Conservation (phyloP, 2,329 filamentous ascomycete genomes). For the Fusarium sp. region DNA sequence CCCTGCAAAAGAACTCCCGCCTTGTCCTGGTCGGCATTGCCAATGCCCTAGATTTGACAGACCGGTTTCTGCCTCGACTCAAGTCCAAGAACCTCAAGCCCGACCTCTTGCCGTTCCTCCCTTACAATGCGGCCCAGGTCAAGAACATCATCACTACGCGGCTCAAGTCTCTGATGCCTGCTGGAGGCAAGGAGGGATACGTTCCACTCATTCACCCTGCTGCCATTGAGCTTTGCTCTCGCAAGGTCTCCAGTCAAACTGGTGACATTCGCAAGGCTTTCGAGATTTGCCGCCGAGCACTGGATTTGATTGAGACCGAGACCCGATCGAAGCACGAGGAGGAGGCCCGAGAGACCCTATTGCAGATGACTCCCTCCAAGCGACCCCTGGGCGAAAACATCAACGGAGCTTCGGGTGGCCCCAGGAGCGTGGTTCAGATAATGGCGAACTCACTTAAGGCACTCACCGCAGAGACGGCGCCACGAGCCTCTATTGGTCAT, state of each 20-base stretch:
- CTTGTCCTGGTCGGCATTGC: constrained; percentile 91
- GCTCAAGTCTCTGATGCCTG: constrained; percentile 74
- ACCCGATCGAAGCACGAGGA: constrained; percentile 76
- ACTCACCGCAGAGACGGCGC: constrained; percentile 79
- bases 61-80: constrained; percentile 90
- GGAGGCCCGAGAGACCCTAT: constrained; percentile 61
- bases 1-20: constrained; percentile 78
- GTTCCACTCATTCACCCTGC: constrained; percentile 92
- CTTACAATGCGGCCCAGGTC: constrained; percentile 88
- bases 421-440: constrained; percentile 56
- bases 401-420: constrained; percentile 64
- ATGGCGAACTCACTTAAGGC: constrained; percentile 63
- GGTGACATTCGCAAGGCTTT: constrained; percentile 95
- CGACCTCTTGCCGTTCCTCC: constrained; percentile 86
- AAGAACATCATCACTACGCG: constrained; percentile 85
- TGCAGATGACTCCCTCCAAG: constrained; percentile 73
- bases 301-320: constrained; percentile 88
- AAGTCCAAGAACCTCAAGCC: constrained; percentile 94
- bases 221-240: constrained; percentile 90
- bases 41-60: constrained; percentile 93
- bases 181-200: constrained; percentile 61
- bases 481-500: constrained; percentile 86
- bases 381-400: constrained; percentile 80
- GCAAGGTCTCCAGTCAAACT: constrained; percentile 93
- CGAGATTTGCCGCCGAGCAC: constrained; percentile 86